These are phyloP conservation scores for Funneliformis geosporum DNA, from an alignment of 192 early-diverging fungal genomes.

Conservation along the genomic window DNA sequence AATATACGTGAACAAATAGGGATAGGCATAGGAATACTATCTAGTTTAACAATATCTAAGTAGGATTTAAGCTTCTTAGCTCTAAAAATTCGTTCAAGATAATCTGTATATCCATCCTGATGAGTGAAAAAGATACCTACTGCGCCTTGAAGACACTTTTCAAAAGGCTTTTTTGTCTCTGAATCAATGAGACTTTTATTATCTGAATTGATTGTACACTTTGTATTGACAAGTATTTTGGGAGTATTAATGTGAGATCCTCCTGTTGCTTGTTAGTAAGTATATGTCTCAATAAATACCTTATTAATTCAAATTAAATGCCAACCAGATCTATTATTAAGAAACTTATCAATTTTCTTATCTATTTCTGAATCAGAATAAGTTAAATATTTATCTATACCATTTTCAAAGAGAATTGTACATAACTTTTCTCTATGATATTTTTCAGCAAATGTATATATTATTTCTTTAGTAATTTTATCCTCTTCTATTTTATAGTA, in stretches of 20 bases:
- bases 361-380: not conserved
- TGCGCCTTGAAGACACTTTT: too few relatives aligned
- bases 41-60: too few relatives aligned
- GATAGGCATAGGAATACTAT: too few relatives aligned
- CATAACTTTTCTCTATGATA: not conserved
- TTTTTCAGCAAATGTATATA: not conserved
- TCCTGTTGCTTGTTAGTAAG: not conserved
- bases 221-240: too few relatives aligned
- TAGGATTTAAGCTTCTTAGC: too few relatives aligned
- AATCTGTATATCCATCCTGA: too few relatives aligned
- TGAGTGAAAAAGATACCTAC: too few relatives aligned
- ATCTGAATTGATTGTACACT: too few relatives aligned
- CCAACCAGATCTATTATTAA: not conserved
- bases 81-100: too few relatives aligned
- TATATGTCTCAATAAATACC: not conserved
- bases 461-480: not conserved
- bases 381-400: not conserved
- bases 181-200: too few relatives aligned
- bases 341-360: not conserved
- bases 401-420: not conserved
- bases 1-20: too few relatives aligned
- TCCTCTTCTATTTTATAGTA: not conserved
- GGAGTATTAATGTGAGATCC: not conserved
- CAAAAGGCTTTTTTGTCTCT: too few relatives aligned
- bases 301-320: not conserved